A percentile compares a stretch with the other conserved stretches of the same genome.
Conservation (phyloP, 2,329 filamentous ascomycete species). For the Cryphonectria naterciae region DNA sequence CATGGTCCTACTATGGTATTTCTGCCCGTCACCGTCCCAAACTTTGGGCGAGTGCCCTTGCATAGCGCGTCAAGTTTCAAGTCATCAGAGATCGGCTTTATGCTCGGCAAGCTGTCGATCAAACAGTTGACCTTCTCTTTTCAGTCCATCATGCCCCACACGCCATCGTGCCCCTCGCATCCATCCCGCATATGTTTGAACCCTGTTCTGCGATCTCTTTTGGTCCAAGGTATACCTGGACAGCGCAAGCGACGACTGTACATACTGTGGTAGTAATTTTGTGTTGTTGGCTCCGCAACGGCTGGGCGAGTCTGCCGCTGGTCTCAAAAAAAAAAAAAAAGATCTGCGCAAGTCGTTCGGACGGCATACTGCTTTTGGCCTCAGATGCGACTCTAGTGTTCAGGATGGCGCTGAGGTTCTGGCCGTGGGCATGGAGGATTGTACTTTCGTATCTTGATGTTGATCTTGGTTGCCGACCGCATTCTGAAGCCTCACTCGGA, state of each 20-base stretch:
- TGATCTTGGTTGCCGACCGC: background rate
- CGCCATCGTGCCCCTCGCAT: background rate
- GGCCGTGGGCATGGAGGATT: background rate
- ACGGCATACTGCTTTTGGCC: conserved; percentile 11
- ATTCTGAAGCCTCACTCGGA: background rate
- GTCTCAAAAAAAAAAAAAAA: background rate
- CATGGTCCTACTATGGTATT: background rate
- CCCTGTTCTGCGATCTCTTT: conserved; percentile 4
- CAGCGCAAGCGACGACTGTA: background rate
- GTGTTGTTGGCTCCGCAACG: background rate
- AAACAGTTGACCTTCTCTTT: conserved; percentile 27
- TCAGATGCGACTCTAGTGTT: conserved; percentile 4
- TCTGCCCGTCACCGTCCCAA: background rate
- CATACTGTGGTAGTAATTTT: background rate
- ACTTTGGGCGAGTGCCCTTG: conserved; percentile 16
- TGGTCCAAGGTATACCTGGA: conserved; percentile 2
- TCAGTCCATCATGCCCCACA: conserved; percentile 23
- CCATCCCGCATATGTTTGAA: conserved; percentile 4
- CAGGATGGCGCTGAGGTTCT: background rate
- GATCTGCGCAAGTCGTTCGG: conserved; percentile 19
- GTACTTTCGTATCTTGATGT: conserved; percentile 1
- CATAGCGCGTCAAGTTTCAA: conserved; percentile 30
- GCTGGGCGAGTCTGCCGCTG: conserved; percentile 12
- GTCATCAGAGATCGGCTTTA: conserved; percentile 24
- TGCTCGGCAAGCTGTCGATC: conserved; percentile 26